A percentile compares a stretch with the other conserved stretches of the same genome.
phyloP scores from a whole-genome alignment of 2,329 filamentous ascomycete species.

The Cytospora paraplurivora region DNA sequence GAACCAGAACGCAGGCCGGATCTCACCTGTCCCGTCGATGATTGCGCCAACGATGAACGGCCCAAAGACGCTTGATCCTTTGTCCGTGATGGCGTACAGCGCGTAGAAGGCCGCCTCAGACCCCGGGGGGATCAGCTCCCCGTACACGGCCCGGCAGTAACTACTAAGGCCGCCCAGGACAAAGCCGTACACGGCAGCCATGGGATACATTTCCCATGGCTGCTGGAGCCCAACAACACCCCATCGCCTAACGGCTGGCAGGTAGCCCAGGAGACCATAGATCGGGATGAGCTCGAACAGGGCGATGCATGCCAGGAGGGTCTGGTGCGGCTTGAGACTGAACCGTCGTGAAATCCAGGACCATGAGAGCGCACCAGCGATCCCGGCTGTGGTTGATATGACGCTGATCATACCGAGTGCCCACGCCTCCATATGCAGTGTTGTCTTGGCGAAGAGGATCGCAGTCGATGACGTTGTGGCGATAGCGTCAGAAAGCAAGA shows the following conservation, averaged over 20 bases:
- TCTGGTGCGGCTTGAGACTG: conserved; percentile 75
- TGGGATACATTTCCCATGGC: conserved; percentile 94
- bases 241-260: conserved; percentile 74
- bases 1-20: conserved; percentile 89
- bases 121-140: conserved; percentile 90
- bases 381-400: conserved; percentile 80
- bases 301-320: conserved; percentile 86
- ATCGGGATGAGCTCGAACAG: conserved; percentile 91
- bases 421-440: conserved; percentile 85
- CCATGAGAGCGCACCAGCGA: conserved; percentile 90
- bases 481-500: conserved; percentile 89
- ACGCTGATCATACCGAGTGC: conserved; percentile 91
- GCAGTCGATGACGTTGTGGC: conserved; percentile 94
- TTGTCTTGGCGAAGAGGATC: conserved; percentile 92
- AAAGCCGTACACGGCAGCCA: conserved; percentile 88
- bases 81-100: conserved; percentile 96
- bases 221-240: conserved; percentile 86
- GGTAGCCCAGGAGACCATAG: conserved; percentile 85
- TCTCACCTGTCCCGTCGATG: conserved; percentile 80
- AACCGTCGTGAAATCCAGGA: conserved; percentile 72
- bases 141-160: conserved; percentile 90
- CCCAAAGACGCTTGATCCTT: conserved; percentile 90
- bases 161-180: conserved; percentile 90
- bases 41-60: conserved; percentile 92
- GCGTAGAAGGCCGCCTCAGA: conserved; percentile 97